phyloP scores from a whole-genome alignment of 2,329 filamentous ascomycete species.

The Pseudogymnoascus sp. region DNA sequence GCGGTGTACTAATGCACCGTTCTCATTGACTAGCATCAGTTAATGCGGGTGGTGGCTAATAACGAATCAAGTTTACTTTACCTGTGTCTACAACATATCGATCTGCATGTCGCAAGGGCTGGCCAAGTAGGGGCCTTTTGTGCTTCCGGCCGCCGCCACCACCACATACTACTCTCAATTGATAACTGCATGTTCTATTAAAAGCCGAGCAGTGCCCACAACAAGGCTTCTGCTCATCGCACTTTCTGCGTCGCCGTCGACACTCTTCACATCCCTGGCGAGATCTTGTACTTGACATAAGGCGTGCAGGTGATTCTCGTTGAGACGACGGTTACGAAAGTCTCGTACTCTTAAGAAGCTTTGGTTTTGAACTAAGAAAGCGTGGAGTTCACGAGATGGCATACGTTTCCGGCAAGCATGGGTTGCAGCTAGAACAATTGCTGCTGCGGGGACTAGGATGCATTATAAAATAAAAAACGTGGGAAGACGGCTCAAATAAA shows the following conservation, averaged over 20 bases:
- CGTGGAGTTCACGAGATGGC: not conserved
- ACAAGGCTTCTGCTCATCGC: slow-evolving; percentile 19
- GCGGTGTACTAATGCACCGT: not conserved
- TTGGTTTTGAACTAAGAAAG: no score
- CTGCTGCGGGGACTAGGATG: not conserved
- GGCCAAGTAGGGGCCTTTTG: not conserved
- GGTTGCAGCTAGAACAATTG: not conserved
- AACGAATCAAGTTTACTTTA: not conserved
- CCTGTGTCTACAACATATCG: not conserved
- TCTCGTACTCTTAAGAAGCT: no score
- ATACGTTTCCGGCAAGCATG: not conserved
- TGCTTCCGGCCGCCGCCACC: not conserved
- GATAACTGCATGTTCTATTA: slow-evolving; percentile 17
- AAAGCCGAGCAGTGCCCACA: slow-evolving; percentile 18
- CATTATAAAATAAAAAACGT: not conserved
- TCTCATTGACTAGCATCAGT: not conserved
- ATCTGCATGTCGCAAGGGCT: not conserved
- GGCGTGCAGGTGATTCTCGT: not conserved
- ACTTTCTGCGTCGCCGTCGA: slow-evolving; percentile 20
- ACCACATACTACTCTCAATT: not conserved
- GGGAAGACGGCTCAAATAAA: not conserved
- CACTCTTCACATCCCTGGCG: slow-evolving; percentile 23
- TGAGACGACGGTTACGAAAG: not conserved
- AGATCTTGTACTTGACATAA: slow-evolving; percentile 16
- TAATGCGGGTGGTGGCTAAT: not conserved